These are phyloP conservation scores for Fusarium vanettenii DNA, from an alignment of 2,329 filamentous ascomycete genomes.

Conservation along the genomic window DNA sequence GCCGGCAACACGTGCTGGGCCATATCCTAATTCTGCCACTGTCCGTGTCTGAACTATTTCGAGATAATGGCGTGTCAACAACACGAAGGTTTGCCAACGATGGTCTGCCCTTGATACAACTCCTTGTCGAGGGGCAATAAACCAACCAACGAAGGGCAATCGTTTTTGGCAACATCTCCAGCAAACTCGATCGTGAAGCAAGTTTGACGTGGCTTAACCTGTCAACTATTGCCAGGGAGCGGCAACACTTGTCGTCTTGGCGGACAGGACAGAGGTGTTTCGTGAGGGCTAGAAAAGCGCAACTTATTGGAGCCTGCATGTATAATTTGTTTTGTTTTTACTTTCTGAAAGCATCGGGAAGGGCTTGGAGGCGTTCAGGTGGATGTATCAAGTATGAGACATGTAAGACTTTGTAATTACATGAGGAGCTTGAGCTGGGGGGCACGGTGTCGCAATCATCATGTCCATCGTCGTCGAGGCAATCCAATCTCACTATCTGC, in stretches of 20 bases:
- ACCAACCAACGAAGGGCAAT: background rate
- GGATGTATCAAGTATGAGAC: constrained; percentile 33
- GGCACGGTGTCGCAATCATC: constrained; percentile 1
- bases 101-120: background rate
- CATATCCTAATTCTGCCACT: constrained; percentile 18
- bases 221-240: constrained; percentile 20
- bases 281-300: constrained; percentile 20
- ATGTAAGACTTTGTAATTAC: constrained; percentile 10
- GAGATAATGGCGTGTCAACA: constrained; percentile 6
- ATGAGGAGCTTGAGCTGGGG: constrained; percentile 17
- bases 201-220: constrained; percentile 7
- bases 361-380: constrained; percentile 31
- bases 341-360: constrained; percentile 26
- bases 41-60: constrained; percentile 2
- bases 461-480: background rate
- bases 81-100: background rate
- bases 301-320: constrained; percentile 12
- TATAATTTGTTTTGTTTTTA: constrained; percentile 4
- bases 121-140: background rate
- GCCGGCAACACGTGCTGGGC: constrained; percentile 56
- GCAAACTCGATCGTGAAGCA: background rate
- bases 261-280: constrained; percentile 5
- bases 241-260: constrained; percentile 14
- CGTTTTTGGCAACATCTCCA: background rate
- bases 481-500: constrained; percentile 21